A percentile compares a stretch with the other conserved stretches of the same genome.
Evolutionary conservation across 352 stramenopile species (phyloP).

Genomic region (Pythium folliculosum): DNA sequence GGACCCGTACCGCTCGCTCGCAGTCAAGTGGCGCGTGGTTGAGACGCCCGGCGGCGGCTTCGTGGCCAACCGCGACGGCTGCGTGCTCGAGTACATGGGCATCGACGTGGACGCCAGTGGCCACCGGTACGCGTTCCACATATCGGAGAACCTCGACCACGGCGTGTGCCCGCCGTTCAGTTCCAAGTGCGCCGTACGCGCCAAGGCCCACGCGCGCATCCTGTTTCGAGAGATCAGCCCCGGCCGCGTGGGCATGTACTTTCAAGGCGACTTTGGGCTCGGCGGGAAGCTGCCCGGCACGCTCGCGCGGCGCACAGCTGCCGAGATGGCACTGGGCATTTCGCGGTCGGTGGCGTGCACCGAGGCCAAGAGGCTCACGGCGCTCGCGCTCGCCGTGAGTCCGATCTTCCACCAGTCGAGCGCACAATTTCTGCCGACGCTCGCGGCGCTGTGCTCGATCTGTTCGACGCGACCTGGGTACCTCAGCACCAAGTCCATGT

Average conservation of each 20-base stretch:
- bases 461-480: slow-evolving; percentile 16
- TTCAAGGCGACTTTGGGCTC: slow-evolving; percentile 25
- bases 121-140: slow-evolving; percentile 41
- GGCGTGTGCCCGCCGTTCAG: slow-evolving; percentile 16
- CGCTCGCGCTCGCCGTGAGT: slow-evolving; percentile 18
- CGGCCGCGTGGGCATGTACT: slow-evolving; percentile 15
- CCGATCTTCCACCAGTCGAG: slow-evolving; percentile 23
- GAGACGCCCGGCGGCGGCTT: slow-evolving; percentile 22
- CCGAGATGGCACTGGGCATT: slow-evolving; percentile 27
- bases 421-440: background rate
- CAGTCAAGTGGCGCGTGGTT: slow-evolving; percentile 28
- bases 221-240: slow-evolving; percentile 23
- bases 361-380: slow-evolving; percentile 34
- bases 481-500: slow-evolving; percentile 30
- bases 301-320: slow-evolving; percentile 16
- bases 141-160: slow-evolving; percentile 41
- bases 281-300: slow-evolving; percentile 13
- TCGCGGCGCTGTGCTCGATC: slow-evolving; percentile 18
- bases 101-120: slow-evolving; percentile 36
- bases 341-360: slow-evolving; percentile 19
- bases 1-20: slow-evolving; percentile 24
- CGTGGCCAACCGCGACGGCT: slow-evolving; percentile 41
- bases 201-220: slow-evolving; percentile 12
- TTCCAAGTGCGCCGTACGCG: slow-evolving; percentile 7
- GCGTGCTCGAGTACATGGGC: slow-evolving; percentile 53